Conservation (phyloP, 2,329 filamentous ascomycete genomes). For the Ascochyta fabae region DNA sequence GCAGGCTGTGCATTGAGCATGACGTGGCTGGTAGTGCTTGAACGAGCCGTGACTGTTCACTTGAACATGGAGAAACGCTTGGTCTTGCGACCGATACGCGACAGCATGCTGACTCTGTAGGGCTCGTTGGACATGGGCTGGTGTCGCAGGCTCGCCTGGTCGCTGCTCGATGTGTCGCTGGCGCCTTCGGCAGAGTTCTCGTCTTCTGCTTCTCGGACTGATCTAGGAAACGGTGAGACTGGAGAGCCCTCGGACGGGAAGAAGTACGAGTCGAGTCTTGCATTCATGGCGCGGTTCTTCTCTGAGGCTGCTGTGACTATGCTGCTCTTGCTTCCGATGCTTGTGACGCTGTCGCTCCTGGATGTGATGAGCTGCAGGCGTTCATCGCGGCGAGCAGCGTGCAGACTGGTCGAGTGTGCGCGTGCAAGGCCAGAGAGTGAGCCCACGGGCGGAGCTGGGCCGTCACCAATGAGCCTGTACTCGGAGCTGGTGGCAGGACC, state of each 20-base stretch:
- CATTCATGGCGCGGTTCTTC: conserved; percentile 50
- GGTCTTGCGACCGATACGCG: conserved; percentile 44
- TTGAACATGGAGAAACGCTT: conserved; percentile 50
- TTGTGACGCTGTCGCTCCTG: conserved; percentile 46
- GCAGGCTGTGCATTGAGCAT: conserved; percentile 26
- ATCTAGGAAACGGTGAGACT: conserved; percentile 32
- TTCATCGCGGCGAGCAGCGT: conserved; percentile 46
- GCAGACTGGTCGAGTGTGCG: conserved; percentile 48
- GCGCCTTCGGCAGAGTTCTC: conserved; percentile 39
- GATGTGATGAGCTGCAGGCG: conserved; percentile 46
- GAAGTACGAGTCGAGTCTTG: conserved; percentile 49
- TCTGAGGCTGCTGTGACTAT: conserved; percentile 45
- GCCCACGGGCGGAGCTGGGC: conserved; percentile 49
- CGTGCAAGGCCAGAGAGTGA: conserved; percentile 47
- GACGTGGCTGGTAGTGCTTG: conserved; percentile 19
- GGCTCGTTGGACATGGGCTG: conserved; percentile 38
- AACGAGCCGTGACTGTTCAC: conserved; percentile 25
- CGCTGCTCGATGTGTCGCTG: conserved; percentile 46
- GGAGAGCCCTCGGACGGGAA: conserved; percentile 34
- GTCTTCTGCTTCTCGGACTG: conserved; percentile 39
- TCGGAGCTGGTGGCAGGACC: conserved; percentile 51
- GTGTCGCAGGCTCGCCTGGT: conserved; percentile 38
- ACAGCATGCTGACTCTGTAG: conserved; percentile 42
- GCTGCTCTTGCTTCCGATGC: conserved; percentile 42
- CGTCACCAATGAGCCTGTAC: conserved; percentile 54